Base-by-base conservation (phyloP, 768 basidiomycete species). In the Collybiopsis confluens region DNA sequence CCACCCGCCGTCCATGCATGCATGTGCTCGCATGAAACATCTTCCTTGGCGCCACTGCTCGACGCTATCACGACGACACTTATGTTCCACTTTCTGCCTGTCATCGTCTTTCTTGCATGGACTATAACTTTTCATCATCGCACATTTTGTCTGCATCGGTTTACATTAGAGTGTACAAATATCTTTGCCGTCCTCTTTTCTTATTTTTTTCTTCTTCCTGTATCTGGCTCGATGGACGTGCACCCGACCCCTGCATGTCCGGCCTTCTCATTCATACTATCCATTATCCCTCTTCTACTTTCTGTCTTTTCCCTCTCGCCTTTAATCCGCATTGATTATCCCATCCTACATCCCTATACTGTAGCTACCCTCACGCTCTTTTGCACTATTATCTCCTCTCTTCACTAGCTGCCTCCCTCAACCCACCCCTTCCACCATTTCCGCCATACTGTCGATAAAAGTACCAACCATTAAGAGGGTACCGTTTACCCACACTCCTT, bases 131-230 rank as follows among this genome's bases (percentile, higher is more conserved):
- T 50, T 50, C 49, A 40, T 41, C 49, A 40, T 27, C 37, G 50
- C 50, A 52, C 35, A 42, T 41, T 50, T 33, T 49, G 33, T 50
- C 23, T 40, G 23, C 37, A 52, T 30, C 30, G 40, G 38, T 42
- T 52, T 18, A 2, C 24, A 41, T 11, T 52, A 52, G 50, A 52
- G 21, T 52, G 50, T 52, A 52, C 24, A 42, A 52, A 24, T 37
- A 48, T 20, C 8, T 48, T 38, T 38, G 20, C 11, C 21, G 23
- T 33, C 30, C 26, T 21, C 8, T 40, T 40, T 16, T 40, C 18
- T 16, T 40, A 5, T 5, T 40, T 16, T 40, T 40, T 16, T 16
- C 8, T 40, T 16, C 30, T 33, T 15, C 8, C 11, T 21, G 28
- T 47, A 28, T 21, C 30, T 33, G 30, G 30, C 30, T 33, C 30